phyloP scores from a whole-genome alignment of 768 basidiomycete species.

The Zangia roseola region DNA sequence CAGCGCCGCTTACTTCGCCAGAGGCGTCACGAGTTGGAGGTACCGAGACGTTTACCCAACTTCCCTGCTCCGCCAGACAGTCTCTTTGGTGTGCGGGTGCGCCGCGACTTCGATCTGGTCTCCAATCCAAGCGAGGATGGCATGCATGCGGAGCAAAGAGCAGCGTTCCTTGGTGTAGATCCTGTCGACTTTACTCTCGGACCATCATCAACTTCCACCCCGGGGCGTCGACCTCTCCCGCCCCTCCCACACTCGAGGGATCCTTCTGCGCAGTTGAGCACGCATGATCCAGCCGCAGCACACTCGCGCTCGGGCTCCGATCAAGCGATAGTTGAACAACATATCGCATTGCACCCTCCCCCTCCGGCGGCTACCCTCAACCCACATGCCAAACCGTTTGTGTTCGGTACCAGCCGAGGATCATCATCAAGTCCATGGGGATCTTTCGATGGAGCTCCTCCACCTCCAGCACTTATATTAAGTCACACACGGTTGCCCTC shows the following conservation, averaged over 20 bases:
- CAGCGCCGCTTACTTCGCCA: constrained; percentile 59
- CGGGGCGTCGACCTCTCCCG: constrained; percentile 51
- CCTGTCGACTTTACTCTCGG: constrained; percentile 45
- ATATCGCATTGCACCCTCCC: constrained; percentile 13
- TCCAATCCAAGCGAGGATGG: constrained; percentile 88
- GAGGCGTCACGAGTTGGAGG: constrained; percentile 49
- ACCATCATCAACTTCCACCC: constrained; percentile 43
- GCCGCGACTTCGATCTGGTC: constrained; percentile 65
- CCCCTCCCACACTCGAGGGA: constrained; percentile 65
- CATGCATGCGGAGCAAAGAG: constrained; percentile 31
- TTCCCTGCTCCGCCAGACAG: constrained; percentile 76
- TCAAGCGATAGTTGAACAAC: constrained; percentile 36
- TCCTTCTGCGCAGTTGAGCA: constrained; percentile 58
- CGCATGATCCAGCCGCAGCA: constrained; percentile 58
- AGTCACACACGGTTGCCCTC: constrained; percentile 43
- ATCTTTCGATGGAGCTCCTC: constrained; percentile 26
- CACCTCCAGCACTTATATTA: constrained; percentile 37
- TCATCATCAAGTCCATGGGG: constrained; percentile 33
- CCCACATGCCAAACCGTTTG: constrained; percentile 81
- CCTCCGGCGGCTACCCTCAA: constrained; percentile 48
- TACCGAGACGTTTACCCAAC: constrained; percentile 70
- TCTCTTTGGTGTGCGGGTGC: constrained; percentile 39
- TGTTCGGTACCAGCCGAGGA: constrained; percentile 55
- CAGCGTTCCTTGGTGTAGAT: constrained; percentile 45
- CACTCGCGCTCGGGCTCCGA: constrained; percentile 57